Percentiles rank a stretch among this genome's conserved stretches.
phyloP scores from a whole-genome alignment of 1,139 yeast genomes.

The Pichia sp. region DNA sequence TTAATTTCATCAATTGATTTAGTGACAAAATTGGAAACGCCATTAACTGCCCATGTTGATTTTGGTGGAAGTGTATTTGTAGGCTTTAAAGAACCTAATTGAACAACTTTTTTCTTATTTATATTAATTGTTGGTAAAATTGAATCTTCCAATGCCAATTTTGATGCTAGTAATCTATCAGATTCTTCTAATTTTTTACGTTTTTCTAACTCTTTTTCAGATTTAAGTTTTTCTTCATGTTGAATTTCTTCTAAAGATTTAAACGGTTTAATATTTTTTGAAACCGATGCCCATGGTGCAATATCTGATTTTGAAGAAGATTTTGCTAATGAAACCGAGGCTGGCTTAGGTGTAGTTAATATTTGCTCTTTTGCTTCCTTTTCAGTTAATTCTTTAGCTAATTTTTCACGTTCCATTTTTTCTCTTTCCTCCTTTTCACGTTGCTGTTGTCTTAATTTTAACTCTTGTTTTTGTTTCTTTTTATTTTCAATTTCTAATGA shows the following conservation, averaged over 20 bases:
- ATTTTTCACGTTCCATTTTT: background rate
- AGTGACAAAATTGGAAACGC: constrained; percentile 15
- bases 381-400: background rate
- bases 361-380: background rate
- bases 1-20: constrained; percentile 28
- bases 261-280: constrained; percentile 34
- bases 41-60: constrained; percentile 46
- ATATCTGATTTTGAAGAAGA: constrained; percentile 25
- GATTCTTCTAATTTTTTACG: constrained; percentile 19
- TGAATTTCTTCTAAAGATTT: constrained; percentile 66
- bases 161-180: constrained; percentile 28
- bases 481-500: constrained; percentile 6
- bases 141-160: constrained; percentile 26
- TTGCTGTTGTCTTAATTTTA: constrained; percentile 2
- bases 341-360: background rate
- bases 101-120: constrained; percentile 10
- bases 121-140: constrained; percentile 10
- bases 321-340: background rate
- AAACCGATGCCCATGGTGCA: constrained; percentile 53
- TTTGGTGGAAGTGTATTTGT: constrained; percentile 1
- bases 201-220: constrained; percentile 25
- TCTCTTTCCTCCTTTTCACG: background rate
- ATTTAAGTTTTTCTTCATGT: constrained; percentile 54
- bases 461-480: constrained; percentile 4
- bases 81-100: background rate